These are phyloP conservation scores for Cryphonectria japonica DNA, from an alignment of 2,329 filamentous ascomycete species.

Conservation along the genomic window DNA sequence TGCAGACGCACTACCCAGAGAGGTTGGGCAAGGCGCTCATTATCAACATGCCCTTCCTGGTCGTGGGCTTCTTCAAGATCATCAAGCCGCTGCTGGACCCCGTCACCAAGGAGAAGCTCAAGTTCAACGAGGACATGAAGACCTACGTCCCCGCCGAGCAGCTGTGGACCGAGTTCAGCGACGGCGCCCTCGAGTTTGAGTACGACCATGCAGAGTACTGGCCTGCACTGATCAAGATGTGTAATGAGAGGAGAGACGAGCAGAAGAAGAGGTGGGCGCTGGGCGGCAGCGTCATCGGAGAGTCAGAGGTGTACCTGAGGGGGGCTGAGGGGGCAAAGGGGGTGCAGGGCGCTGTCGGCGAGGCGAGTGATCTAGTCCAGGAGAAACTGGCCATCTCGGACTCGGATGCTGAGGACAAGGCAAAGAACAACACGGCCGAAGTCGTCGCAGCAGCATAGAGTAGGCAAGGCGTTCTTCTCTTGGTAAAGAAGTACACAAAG, in stretches of 20 bases:
- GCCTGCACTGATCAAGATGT: constrained; percentile 78
- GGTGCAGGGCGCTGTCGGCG: constrained; percentile 12
- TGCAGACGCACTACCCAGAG: constrained; percentile 96
- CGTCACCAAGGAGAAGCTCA: constrained; percentile 89
- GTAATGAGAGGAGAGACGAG: constrained; percentile 65
- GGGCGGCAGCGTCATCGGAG: constrained; percentile 80
- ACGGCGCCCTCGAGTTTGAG: constrained; percentile 80
- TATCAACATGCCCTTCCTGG: constrained; percentile 84
- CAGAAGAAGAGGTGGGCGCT: constrained; percentile 74
- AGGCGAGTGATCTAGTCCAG: constrained; percentile 22
- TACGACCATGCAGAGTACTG: constrained; percentile 91
- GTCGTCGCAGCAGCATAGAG: neutral
- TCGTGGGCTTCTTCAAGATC: constrained; percentile 93
- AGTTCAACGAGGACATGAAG: constrained; percentile 92
- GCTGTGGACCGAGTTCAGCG: constrained; percentile 73
- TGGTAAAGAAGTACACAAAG: neutral
- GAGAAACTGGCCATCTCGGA: constrained; percentile 23
- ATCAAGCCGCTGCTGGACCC: constrained; percentile 97
- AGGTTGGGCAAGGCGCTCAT: constrained; percentile 86
- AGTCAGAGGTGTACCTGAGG: constrained; percentile 84
- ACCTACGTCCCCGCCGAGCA: constrained; percentile 81
- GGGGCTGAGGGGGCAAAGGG: constrained; percentile 47
- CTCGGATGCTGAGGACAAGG: constrained; percentile 10
- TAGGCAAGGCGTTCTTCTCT: neutral
- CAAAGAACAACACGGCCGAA: neutral